Evolutionary conservation across 2,329 filamentous ascomycete genomes (phyloP).

Genomic region (Rhynchosporium secalis): DNA sequence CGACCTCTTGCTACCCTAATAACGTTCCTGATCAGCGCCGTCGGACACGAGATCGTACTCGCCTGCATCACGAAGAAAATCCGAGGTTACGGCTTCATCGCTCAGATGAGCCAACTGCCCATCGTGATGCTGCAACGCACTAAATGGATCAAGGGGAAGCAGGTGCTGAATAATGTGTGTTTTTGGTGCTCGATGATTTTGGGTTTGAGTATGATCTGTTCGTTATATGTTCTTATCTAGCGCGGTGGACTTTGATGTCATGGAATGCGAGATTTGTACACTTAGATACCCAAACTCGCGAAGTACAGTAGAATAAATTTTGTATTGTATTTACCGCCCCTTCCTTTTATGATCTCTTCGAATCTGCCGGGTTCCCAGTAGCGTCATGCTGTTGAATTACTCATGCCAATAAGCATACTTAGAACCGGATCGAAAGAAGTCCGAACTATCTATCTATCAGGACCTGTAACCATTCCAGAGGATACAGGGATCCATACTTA

Average conservation of each 20-base stretch:
- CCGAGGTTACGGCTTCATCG: conserved; percentile 87
- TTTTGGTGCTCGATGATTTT: conserved; percentile 94
- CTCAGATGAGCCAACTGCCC: conserved; percentile 95
- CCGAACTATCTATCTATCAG: too few species aligned
- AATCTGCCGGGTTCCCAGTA: background rate
- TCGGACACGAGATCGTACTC: conserved; percentile 95
- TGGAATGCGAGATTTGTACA: background rate
- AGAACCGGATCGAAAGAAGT: too few species aligned
- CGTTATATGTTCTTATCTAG: conserved; percentile 33
- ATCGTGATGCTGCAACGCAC: conserved; percentile 91
- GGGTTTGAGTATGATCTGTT: conserved; percentile 65
- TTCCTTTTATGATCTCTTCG: background rate
- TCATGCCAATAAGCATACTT: too few species aligned
- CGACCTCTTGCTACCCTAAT: conserved; percentile 77
- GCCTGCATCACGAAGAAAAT: conserved; percentile 97
- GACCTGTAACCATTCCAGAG: too few species aligned
- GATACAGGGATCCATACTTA: too few species aligned
- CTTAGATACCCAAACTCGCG: conserved; percentile 10
- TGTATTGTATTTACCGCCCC: background rate
- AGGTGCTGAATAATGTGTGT: conserved; percentile 81
- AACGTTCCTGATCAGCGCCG: conserved; percentile 85
- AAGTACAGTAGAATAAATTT: background rate
- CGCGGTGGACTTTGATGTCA: background rate
- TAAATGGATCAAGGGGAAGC: conserved; percentile 69
- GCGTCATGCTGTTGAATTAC: too few species aligned